phyloP scores from a whole-genome alignment of 176 grass and related monocot genomes.

The Rhynchospora breviuscula region DNA sequence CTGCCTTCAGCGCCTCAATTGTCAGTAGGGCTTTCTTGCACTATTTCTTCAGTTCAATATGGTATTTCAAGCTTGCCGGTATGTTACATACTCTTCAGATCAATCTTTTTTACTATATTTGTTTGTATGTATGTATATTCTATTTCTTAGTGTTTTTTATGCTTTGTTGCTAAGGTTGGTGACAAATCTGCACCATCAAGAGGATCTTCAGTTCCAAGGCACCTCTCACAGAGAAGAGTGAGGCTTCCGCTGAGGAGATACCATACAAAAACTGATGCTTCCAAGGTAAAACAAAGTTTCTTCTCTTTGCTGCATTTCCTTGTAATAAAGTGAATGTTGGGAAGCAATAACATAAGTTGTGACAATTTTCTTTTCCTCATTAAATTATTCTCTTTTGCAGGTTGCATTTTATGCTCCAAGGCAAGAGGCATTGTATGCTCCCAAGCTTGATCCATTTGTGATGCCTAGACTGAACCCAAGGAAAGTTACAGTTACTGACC shows the following conservation, averaged over 20 bases:
- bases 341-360: background rate
- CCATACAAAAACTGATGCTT: constrained; percentile 22
- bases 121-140: background rate
- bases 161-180: background rate
- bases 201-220: constrained; percentile 7
- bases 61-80: constrained; percentile 20
- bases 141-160: background rate
- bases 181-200: constrained; percentile 2
- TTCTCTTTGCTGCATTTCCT: background rate
- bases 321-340: background rate
- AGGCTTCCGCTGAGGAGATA: constrained; percentile 25
- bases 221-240: constrained; percentile 23
- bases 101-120: background rate
- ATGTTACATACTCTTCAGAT: background rate
- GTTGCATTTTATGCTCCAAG: constrained; percentile 8
- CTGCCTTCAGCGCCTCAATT: background rate
- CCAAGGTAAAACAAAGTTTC: background rate
- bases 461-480: constrained; percentile 21
- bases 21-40: background rate
- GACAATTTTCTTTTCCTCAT: background rate
- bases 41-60: constrained; percentile 16
- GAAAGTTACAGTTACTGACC: background rate
- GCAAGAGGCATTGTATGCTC: constrained; percentile 12
- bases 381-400: constrained; percentile 9
- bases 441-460: constrained; percentile 20